These are phyloP conservation scores for Aspergillus fischeri DNA, from an alignment of 2,329 filamentous ascomycete species.

Conservation along the genomic window DNA sequence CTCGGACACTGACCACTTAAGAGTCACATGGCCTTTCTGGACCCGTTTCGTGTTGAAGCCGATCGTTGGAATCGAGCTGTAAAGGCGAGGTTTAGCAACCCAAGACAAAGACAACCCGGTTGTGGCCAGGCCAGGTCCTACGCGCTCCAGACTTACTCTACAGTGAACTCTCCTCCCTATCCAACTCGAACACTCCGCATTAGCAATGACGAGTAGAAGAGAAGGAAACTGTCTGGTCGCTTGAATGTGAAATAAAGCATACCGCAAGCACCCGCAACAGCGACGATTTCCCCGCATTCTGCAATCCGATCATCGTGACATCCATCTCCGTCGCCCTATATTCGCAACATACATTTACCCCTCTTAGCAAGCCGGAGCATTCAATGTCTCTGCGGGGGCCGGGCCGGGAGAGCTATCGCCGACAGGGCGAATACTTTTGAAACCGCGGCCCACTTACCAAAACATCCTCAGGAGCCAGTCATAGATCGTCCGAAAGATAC, in stretches of 20 bases:
- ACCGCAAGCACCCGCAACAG: conserved; percentile 90
- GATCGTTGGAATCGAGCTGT: conserved; percentile 94
- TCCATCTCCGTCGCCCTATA: conserved; percentile 97
- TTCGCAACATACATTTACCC: conserved; percentile 8
- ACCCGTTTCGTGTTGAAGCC: conserved; percentile 99
- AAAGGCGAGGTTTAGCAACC: conserved; percentile 19
- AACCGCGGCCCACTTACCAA: conserved; percentile 62
- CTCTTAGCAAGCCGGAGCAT: conserved; percentile 19
- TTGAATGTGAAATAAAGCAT: conserved; percentile 45
- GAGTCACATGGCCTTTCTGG: conserved; percentile 93
- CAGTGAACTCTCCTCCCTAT: conserved; percentile 95
- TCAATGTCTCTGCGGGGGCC: conserved; percentile 28
- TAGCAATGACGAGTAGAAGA: conserved; percentile 18
- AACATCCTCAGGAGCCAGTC: conserved; percentile 98
- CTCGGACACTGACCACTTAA: conserved; percentile 69
- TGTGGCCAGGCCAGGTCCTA: conserved; percentile 5
- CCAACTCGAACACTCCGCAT: conserved; percentile 5
- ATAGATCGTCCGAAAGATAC: conserved; percentile 89
- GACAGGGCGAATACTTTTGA: conserved; percentile 18
- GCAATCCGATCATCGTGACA: conserved; percentile 96
- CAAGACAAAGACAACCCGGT: neutral
- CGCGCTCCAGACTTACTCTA: conserved; percentile 70
- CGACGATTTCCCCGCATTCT: conserved; percentile 97
- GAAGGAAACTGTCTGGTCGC: neutral
- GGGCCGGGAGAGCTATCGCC: conserved; percentile 27